Base-by-base conservation (phyloP, 768 basidiomycete genomes). In the Mycena kentingensis region DNA sequence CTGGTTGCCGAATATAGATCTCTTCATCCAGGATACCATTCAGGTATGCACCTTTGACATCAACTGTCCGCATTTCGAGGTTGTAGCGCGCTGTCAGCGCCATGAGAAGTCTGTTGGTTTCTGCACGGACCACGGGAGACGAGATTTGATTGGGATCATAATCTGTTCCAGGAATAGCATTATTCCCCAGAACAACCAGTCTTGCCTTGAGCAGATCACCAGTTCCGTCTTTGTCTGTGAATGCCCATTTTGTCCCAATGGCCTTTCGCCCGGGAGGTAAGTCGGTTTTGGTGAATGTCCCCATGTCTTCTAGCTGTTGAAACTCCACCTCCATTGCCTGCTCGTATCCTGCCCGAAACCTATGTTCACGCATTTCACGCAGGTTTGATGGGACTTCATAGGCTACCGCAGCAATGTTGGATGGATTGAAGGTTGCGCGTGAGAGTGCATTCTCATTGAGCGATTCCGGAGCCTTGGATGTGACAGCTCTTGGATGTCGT, bases 211-310 rank as follows among this genome's bases (percentile, higher is more conserved):
- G n/a, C n/a, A n/a, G n/a, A n/a, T n/a, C n/a, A n/a, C n/a, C n/a
- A n/a, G n/a, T n/a, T n/a, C n/a, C n/a, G n/a, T n/a, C n/a, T n/a
- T n/a, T n/a, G n/a, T n/a, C n/a, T n/a, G n/a, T n/a, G 54, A 65
- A 73, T 13, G 63, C 58, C 64, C 64, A 64, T 46, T 62, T 63
- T 10, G 61, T 63, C 0, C 31, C 42, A 0, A 68, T 37, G 0
- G 61, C 49, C 2, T 55, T 60, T 8, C 60, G 2, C 15, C 51
- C 46, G 3, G 52, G 8, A 0, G 65, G 67, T 1, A 44, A 27
- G 1, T 63, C 46, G 1, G 51, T 48, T 2, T 61, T n/a, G 11
- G 58, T 57, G 53, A 54, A 68, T 22, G 60, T 61, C 11, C 52
- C 58, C 16, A 56, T 60, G 19, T 34, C 34, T 16, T 52, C 35